Evolutionary conservation across 2,329 filamentous ascomycete genomes (phyloP).

Genomic region (Neurospora crassa): DNA sequence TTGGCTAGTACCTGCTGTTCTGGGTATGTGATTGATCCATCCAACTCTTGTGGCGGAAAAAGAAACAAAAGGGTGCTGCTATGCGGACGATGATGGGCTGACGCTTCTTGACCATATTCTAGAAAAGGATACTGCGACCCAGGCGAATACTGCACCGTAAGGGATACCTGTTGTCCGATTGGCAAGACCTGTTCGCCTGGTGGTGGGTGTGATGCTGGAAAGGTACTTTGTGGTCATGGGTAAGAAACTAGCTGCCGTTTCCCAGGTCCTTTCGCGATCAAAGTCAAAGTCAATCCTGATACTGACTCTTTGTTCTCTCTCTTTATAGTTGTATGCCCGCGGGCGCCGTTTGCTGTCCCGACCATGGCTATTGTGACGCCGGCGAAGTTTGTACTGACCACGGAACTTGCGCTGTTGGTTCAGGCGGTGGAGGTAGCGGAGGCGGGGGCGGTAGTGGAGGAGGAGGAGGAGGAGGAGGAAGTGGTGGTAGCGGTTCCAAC

Average conservation of each 20-base stretch:
- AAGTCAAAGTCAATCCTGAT: background rate
- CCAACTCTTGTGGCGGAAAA: background rate
- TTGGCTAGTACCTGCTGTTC: slow-evolving; percentile 22
- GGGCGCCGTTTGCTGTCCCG: slow-evolving; percentile 22
- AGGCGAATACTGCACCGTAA: slow-evolving; percentile 21
- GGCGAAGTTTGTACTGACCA: slow-evolving; percentile 20
- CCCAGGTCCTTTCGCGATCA: background rate
- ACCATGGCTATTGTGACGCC: slow-evolving; percentile 21
- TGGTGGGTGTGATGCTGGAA: slow-evolving; percentile 11
- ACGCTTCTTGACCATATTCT: background rate
- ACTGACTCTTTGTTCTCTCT: background rate
- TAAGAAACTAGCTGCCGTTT: background rate
- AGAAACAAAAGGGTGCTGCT: background rate
- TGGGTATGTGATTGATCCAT: background rate
- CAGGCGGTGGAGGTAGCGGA: slow-evolving; percentile 13
- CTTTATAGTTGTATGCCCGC: slow-evolving; percentile 22
- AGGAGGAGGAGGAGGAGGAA: slow-evolving; percentile 8
- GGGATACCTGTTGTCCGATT: slow-evolving; percentile 23
- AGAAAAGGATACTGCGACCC: slow-evolving; percentile 22
- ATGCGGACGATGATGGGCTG: background rate
- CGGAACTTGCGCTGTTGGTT: slow-evolving; percentile 15
- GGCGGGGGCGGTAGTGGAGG: slow-evolving; percentile 9
- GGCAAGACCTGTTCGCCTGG: slow-evolving; percentile 24
- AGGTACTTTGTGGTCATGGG: slow-evolving; percentile 18
- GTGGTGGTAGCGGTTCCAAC: background rate